Evolutionary conservation across 2,329 filamentous ascomycete species (phyloP).

Genomic region (Gremmenia infestans): DNA sequence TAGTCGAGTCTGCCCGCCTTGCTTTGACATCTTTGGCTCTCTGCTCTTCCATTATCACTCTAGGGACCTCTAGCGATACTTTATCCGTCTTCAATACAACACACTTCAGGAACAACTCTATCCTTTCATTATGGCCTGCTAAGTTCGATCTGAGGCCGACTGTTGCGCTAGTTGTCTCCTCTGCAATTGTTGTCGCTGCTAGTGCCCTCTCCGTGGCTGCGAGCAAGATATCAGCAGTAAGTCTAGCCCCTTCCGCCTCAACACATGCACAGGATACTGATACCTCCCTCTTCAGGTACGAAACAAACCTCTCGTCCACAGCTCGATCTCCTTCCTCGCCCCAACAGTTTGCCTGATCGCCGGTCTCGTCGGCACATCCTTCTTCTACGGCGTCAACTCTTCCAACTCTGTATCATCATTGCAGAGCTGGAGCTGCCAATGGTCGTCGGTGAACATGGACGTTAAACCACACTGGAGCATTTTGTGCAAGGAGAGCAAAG

Average conservation of each 20-base stretch:
- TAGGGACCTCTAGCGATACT: conserved; percentile 51
- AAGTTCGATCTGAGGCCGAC: conserved; percentile 53
- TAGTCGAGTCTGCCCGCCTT: conserved; percentile 40
- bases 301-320: conserved; percentile 25
- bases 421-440: conserved; percentile 60
- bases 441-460: conserved; percentile 48
- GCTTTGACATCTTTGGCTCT: conserved; percentile 47
- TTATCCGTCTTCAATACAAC: conserved; percentile 52
- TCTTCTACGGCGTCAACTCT: conserved; percentile 53
- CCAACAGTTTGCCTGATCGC: conserved; percentile 41
- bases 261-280: background rate
- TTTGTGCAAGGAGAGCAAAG: conserved; percentile 52
- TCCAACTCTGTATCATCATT: conserved; percentile 50
- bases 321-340: conserved; percentile 30
- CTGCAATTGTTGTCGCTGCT: conserved; percentile 44
- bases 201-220: conserved; percentile 45
- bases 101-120: conserved; percentile 40
- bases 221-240: conserved; percentile 46
- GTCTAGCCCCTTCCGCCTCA: conserved; percentile 25
- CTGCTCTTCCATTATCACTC: conserved; percentile 45
- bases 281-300: conserved; percentile 36
- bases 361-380: conserved; percentile 47
- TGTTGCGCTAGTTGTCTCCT: conserved; percentile 48
- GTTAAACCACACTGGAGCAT: conserved; percentile 50
- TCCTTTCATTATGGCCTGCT: conserved; percentile 54